Evolutionary conservation across 306 rosid species (phyloP).

Genomic region (Vigna unguiculata): DNA sequence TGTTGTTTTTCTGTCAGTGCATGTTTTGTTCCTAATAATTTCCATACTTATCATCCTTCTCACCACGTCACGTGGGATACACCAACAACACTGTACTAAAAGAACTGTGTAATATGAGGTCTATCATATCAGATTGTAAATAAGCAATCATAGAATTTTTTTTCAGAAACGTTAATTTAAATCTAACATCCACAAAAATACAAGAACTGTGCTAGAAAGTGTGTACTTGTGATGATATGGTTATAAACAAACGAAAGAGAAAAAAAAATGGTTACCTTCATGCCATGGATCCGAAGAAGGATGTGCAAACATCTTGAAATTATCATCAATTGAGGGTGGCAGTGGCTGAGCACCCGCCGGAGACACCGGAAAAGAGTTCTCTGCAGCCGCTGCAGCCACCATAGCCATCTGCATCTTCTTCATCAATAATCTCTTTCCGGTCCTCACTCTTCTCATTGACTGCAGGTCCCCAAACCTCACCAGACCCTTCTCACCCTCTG

Average conservation of each 20-base stretch:
- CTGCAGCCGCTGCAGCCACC: not conserved
- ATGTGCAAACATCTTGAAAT: not conserved
- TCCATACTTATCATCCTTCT: too few relatives aligned
- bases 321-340: not conserved
- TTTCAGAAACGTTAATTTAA: not conserved
- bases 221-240: not conserved
- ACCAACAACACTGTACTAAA: too few relatives aligned
- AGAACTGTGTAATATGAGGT: too few relatives aligned
- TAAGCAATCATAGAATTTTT: not conserved
- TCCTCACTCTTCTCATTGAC: conserved; percentile 49
- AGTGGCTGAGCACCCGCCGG: not conserved
- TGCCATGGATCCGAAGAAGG: conserved; percentile 1
- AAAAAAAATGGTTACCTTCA: conserved; percentile 37
- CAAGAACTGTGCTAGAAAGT: not conserved
- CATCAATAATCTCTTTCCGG: conserved; percentile 43
- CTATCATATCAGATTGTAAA: too few relatives aligned
- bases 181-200: not conserved
- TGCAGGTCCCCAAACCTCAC: conserved; percentile 53
- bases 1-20: too few relatives aligned
- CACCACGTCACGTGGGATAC: too few relatives aligned
- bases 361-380: conserved; percentile 4
- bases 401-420: conserved; percentile 37
- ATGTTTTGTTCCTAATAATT: too few relatives aligned
- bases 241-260: not conserved
- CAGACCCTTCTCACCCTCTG: conserved; percentile 33